Evolutionary conservation across 2,329 filamentous ascomycete genomes (phyloP), one percentile per base, ranked within the genome.

Genomic region (Neoscytalidium dimidiatum): DNA sequence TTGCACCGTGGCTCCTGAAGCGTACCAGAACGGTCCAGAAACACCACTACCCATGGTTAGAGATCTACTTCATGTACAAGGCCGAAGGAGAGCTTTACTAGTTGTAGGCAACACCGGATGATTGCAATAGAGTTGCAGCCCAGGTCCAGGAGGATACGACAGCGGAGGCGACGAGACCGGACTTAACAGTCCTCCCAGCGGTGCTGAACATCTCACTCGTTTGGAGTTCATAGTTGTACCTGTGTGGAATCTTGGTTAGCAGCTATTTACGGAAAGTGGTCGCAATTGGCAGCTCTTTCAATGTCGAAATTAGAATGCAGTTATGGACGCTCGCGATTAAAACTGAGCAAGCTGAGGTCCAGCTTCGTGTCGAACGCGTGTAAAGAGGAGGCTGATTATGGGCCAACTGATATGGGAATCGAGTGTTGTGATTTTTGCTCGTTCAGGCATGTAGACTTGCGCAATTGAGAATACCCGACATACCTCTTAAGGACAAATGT

Each of bases 131-230:
- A 0, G 92, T 95, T 23, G 92, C 92, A 0, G 92, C 92, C 92
- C 92, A 96, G 0, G 93, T 96, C 93, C 94, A 97, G 4, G 90
- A 93, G 17, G 90, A 94, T 3, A 96, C 92, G n/a, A 97, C 93
- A 17, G 92, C 93, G 4, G 92, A 91, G 11, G 92, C 91, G 0
- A 96, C 92, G 14, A 97, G 83, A 48, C 93, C 94, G 8, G 92
- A 93, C 75, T 96, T 97, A 69, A 97, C 92, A 1, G 91, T 93
- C 67, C 94, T 85, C 19, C 92, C 92, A 57, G 93, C 93, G 0
- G 93, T 96, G 68, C 86, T 93, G 83, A 97, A 97, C 87, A 93
- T 95, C 80, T 97, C 93, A 0, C 91, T 94, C 0, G 94, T 97
- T 76, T 96, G 92, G 3, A 94, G 82, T 76, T 95, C 92, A 81